Percentiles rank a stretch among this genome's conserved stretches.
Evolutionary conservation across 176 grass and related monocot species (phyloP).

Genomic region (Aegilops bicornis): DNA sequence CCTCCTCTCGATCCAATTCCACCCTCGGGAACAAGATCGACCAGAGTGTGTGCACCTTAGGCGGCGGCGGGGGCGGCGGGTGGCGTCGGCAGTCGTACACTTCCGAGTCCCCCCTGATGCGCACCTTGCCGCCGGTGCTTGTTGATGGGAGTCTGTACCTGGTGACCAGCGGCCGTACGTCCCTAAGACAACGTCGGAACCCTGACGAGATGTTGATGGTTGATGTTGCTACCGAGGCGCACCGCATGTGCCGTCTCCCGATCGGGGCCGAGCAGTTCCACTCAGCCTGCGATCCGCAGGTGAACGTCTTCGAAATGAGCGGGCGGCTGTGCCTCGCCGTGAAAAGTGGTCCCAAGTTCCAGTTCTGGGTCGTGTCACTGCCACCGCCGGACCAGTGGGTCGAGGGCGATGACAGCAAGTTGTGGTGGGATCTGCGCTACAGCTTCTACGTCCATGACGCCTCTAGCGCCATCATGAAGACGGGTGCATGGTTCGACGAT

Average conservation of each 20-base stretch:
- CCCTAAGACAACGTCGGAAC: accelerated
- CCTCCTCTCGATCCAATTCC: not conserved
- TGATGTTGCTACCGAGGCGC: not conserved
- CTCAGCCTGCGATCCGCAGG: not conserved
- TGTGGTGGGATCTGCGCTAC: not conserved
- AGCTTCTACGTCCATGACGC: not conserved
- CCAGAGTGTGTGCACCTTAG: not conserved
- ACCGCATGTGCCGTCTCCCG: not conserved
- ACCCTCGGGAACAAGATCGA: not conserved
- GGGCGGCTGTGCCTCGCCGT: not conserved
- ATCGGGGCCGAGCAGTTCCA: too few species aligned
- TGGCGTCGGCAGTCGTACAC: not conserved
- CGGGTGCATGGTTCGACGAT: not conserved
- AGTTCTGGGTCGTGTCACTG: not conserved
- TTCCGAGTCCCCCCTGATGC: too few species aligned
- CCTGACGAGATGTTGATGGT: not conserved
- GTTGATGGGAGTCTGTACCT: not conserved
- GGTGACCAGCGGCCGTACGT: not conserved
- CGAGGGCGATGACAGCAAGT: not conserved
- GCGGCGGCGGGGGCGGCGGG: not conserved
- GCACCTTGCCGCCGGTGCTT: not conserved
- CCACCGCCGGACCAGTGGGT: not conserved
- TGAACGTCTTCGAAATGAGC: not conserved
- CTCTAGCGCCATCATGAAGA: too few species aligned
- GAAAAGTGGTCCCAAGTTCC: not conserved